These are phyloP conservation scores for Tribonema minus DNA, from an alignment of 108 stramenopile species.

Conservation along the genomic window DNA sequence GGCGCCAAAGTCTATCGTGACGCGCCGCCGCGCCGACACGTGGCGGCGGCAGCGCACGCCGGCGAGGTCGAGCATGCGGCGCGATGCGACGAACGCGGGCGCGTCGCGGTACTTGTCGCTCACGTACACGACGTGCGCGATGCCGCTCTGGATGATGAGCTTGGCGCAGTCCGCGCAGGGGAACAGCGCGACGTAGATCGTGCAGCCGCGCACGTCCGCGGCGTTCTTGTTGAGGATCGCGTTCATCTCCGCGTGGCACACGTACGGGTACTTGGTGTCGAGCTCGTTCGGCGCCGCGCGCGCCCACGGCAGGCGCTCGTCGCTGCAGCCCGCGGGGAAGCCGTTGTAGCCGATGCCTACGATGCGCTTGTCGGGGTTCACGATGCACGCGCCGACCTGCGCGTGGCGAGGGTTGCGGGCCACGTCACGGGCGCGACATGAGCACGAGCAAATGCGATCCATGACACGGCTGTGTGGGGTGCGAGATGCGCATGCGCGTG, in stretches of 20 bases:
- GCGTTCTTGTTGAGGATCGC: constrained; percentile 92
- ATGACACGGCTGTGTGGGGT: no score
- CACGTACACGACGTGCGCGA: constrained; percentile 86
- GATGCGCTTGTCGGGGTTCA: constrained; percentile 70
- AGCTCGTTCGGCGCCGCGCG: constrained; percentile 53
- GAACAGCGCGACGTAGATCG: constrained; percentile 83
- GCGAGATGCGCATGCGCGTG: no score
- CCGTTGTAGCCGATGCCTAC: constrained; percentile 96
- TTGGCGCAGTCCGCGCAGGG: constrained; percentile 95
- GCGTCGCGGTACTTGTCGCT: constrained; percentile 84
- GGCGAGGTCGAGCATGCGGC: constrained; percentile 82
- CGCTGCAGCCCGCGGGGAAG: constrained; percentile 82
- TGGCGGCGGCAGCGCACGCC: constrained; percentile 55
- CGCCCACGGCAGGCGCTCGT: constrained; percentile 82
- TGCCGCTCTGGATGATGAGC: constrained; percentile 92
- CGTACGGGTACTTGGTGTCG: constrained; percentile 81
- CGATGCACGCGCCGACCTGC: constrained; percentile 49
- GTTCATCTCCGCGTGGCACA: constrained; percentile 94
- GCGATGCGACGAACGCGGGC: constrained; percentile 73
- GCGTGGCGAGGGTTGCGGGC: neutral
- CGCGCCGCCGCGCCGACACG: neutral
- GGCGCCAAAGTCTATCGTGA: constrained; percentile 49
- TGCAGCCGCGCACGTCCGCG: constrained; percentile 68
- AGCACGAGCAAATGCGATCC: no score
- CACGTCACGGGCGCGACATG: neutral